Evolutionary conservation across 208 protist genomes (phyloP).

Genomic region (Cochliopodium minus): DNA sequence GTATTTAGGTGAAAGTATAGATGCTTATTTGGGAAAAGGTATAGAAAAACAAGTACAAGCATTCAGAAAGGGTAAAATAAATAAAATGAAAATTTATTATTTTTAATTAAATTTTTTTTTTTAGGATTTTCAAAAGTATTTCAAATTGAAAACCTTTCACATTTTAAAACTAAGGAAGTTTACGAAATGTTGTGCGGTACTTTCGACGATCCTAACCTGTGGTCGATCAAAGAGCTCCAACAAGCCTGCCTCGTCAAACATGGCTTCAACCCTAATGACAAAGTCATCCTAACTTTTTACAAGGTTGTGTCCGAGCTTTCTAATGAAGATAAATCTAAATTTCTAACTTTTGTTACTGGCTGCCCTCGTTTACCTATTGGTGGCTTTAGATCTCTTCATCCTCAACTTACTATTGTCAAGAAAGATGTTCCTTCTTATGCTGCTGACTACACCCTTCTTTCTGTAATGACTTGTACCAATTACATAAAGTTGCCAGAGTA

Average conservation of each 20-base stretch:
- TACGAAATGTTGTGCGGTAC: constrained; percentile 5
- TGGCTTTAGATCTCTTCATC: constrained; percentile 44
- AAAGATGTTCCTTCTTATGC: constrained; percentile 36
- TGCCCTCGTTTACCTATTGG: constrained; percentile 53
- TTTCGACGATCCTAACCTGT: too few relatives aligned
- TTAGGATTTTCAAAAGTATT: not conserved
- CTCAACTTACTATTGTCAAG: constrained; percentile 62
- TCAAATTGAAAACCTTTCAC: not conserved
- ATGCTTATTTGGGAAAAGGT: not conserved
- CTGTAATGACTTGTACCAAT: constrained; percentile 73
- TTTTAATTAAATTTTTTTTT: too few relatives aligned
- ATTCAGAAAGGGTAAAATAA: not conserved
- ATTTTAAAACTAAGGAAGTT: not conserved
- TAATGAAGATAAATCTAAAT: constrained; percentile 42
- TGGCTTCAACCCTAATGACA: not conserved
- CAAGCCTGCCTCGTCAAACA: too few relatives aligned
- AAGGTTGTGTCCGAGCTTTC: constrained; percentile 21
- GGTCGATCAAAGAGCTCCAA: too few relatives aligned
- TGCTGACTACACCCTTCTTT: constrained; percentile 52
- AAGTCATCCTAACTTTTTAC: not conserved
- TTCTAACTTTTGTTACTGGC: constrained; percentile 67
- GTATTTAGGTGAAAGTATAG: not conserved
- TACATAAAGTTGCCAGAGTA: constrained; percentile 67
- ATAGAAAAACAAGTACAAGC: not conserved
- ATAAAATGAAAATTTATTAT: too few relatives aligned